A percentile compares a stretch with the other conserved stretches of the same genome.
phyloP scores from a whole-genome alignment of 2,329 filamentous ascomycete genomes.

The Aspergillus hortae region DNA sequence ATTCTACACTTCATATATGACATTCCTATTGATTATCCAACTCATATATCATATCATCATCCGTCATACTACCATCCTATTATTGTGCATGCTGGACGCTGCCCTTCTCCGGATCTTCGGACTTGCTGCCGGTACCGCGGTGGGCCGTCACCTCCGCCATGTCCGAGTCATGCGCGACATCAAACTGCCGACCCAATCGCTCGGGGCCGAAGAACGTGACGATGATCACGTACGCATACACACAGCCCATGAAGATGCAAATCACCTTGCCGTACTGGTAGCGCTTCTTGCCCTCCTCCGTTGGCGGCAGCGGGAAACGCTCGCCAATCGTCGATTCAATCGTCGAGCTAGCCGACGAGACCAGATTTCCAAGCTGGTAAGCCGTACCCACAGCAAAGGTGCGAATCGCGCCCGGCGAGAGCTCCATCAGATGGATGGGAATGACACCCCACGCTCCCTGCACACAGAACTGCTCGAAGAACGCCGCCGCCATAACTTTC shows the following conservation, averaged over 20 bases:
- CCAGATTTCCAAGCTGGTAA: slow-evolving; percentile 63
- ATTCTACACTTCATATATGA: background rate
- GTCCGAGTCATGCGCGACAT: slow-evolving; percentile 47
- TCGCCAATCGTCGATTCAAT: slow-evolving; percentile 75
- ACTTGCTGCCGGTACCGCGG: slow-evolving; percentile 15
- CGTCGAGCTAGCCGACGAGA: slow-evolving; percentile 62
- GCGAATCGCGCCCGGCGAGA: slow-evolving; percentile 58
- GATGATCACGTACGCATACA: slow-evolving; percentile 62
- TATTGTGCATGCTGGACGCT: background rate
- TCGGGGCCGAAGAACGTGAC: slow-evolving; percentile 48
- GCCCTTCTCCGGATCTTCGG: slow-evolving; percentile 30
- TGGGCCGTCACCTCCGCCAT: slow-evolving; percentile 42
- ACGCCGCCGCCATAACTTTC: slow-evolving; percentile 71
- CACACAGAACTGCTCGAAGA: slow-evolving; percentile 78
- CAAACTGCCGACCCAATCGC: slow-evolving; percentile 44
- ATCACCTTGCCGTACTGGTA: slow-evolving; percentile 82
- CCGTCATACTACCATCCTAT: background rate
- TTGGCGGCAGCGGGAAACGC: slow-evolving; percentile 64
- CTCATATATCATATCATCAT: background rate
- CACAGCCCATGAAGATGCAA: slow-evolving; percentile 86
- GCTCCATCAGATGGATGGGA: slow-evolving; percentile 66
- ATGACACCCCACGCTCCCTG: slow-evolving; percentile 74
- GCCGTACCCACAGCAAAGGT: slow-evolving; percentile 61
- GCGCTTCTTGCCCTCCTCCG: slow-evolving; percentile 46
- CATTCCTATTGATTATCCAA: background rate